Conservation (phyloP, 495 filamentous ascomycete species). For the Neurospora sp. region DNA sequence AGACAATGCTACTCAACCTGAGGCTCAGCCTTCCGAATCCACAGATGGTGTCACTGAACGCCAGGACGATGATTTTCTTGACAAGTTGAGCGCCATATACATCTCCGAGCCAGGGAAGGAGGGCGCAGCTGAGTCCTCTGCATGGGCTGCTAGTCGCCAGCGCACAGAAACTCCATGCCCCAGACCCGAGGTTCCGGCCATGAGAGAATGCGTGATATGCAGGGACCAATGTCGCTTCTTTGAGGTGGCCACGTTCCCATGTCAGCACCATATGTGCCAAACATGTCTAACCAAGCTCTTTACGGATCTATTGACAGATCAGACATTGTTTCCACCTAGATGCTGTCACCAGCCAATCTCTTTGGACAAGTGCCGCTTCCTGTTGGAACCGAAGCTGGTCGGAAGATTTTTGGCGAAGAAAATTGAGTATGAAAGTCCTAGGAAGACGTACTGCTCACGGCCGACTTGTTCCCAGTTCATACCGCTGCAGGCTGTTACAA, state of each 20-base stretch:
- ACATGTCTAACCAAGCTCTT: conserved; percentile 35
- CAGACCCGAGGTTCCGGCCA: neutral
- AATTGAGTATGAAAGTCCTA: conserved; percentile 33
- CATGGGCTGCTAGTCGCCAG: conserved; percentile 5
- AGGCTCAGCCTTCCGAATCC: no score
- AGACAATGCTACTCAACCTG: no score
- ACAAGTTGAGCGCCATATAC: neutral
- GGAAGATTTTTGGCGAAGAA: conserved; percentile 28
- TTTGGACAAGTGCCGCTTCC: conserved; percentile 16
- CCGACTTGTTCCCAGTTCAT: conserved; percentile 38
- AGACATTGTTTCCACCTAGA: conserved; percentile 42
- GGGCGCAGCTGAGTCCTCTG: conserved; percentile 4
- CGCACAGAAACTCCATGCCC: neutral
- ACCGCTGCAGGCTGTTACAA: conserved; percentile 13
- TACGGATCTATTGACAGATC: conserved; percentile 29
- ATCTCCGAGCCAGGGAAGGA: neutral
- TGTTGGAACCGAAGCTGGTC: conserved; percentile 21
- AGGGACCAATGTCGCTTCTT: conserved; percentile 2
- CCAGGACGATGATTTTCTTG: no score
- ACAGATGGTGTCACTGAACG: no score
- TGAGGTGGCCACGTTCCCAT: conserved; percentile 16
- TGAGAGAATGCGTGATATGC: conserved; percentile 4
- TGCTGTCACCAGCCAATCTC: conserved; percentile 38
- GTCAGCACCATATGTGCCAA: conserved; percentile 38
- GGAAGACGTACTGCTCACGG: conserved; percentile 40